phyloP scores from a whole-genome alignment of 83 land plant genomes.

The Thuja plicata region DNA sequence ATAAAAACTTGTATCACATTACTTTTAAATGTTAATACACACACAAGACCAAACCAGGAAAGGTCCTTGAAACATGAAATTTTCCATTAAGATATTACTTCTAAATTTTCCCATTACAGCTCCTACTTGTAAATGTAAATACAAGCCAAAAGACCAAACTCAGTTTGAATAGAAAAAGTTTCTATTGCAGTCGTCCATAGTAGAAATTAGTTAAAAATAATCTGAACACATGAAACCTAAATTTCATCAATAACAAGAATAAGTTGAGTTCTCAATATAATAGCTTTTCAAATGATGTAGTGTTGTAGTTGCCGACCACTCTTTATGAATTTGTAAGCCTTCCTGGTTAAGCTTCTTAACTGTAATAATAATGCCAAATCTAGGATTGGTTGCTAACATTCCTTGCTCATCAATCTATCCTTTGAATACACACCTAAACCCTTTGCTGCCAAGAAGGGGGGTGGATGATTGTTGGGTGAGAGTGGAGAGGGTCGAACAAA shows the following conservation, averaged over 20 bases:
- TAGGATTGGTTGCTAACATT: constrained; percentile 34
- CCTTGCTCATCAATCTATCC: constrained; percentile 55
- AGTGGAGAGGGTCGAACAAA: no score
- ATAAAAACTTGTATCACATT: not conserved
- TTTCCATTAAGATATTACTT: not conserved
- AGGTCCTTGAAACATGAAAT: not conserved
- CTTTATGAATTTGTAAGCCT: constrained; percentile 53
- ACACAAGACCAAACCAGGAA: not conserved
- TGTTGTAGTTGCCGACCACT: constrained; percentile 40
- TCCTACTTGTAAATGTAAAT: not conserved
- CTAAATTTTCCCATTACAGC: no score
- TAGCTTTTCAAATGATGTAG: not conserved
- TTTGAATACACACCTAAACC: constrained; percentile 50
- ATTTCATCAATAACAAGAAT: not conserved
- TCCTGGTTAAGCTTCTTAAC: constrained; percentile 59
- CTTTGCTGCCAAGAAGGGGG: no score
- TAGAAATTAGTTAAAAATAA: not conserved
- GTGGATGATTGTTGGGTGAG: no score
- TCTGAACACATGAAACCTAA: not conserved
- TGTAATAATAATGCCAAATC: constrained; percentile 44
- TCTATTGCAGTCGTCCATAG: not conserved
- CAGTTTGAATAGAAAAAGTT: not conserved
- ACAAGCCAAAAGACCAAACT: not conserved
- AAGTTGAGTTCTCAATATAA: not conserved
- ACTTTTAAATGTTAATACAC: not conserved